phyloP scores from a whole-genome alignment of 495 filamentous ascomycete species.

The Xylaria telfairii region DNA sequence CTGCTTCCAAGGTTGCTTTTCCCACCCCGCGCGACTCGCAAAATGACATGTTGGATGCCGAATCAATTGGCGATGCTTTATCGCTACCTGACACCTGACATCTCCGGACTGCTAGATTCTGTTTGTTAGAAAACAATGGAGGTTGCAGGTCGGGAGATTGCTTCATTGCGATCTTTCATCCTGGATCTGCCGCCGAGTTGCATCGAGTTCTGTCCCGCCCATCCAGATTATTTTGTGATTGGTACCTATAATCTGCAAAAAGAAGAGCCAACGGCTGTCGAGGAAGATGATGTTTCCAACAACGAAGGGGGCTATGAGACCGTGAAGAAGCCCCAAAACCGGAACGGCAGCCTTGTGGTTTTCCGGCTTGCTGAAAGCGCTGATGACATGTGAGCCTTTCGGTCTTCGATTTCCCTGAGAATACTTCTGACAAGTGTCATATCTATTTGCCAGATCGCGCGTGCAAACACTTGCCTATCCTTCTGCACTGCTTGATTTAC shows the following conservation, averaged over 20 bases:
- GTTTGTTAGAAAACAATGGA: conserved; percentile 23
- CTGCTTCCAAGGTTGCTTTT: conserved; percentile 10
- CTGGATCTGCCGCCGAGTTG: conserved; percentile 78
- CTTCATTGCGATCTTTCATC: conserved; percentile 48
- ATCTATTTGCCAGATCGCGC: conserved; percentile 39
- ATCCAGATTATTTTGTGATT: conserved; percentile 73
- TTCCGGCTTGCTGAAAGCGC: conserved; percentile 58
- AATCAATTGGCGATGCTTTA: not conserved
- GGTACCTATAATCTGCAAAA: conserved; percentile 85
- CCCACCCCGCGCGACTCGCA: not conserved
- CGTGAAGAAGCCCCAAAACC: conserved; percentile 54
- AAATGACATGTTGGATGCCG: not conserved
- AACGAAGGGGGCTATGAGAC: conserved; percentile 29
- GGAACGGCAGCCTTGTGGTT: conserved; percentile 75
- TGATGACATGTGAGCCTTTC: conserved; percentile 57
- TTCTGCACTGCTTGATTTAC: conserved; percentile 83
- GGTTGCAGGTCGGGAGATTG: conserved; percentile 27
- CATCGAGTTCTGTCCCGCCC: conserved; percentile 74
- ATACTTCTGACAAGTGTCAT: conserved; percentile 26
- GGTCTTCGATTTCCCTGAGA: conserved; percentile 2
- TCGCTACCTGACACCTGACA: not conserved
- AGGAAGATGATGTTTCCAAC: conserved; percentile 29
- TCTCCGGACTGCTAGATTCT: not conserved
- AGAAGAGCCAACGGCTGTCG: conserved; percentile 38
- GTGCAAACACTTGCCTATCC: conserved; percentile 60